Evolutionary conservation across 495 filamentous ascomycete species (phyloP).

Genomic region (Penicillium malachiteum): DNA sequence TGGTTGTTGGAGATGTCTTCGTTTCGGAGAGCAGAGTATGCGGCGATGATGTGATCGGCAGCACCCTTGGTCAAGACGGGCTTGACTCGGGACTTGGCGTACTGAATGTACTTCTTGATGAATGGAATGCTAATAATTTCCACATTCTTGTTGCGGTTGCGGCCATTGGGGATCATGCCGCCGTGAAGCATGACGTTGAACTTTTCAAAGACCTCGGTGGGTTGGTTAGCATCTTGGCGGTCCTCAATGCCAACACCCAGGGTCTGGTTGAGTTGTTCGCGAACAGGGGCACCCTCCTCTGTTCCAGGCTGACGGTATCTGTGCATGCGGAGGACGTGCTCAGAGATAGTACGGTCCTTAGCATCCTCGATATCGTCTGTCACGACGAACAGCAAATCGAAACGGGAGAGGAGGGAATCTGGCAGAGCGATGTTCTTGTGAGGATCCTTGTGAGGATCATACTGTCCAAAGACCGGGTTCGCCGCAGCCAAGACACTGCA

Average conservation of each 20-base stretch:
- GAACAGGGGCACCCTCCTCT: constrained; percentile 93
- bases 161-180: constrained; percentile 74
- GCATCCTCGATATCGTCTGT: constrained; percentile 97
- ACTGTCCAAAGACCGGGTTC: constrained; percentile 97
- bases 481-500: constrained; percentile 97
- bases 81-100: constrained; percentile 90
- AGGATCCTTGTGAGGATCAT: constrained; percentile 97
- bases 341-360: constrained; percentile 85
- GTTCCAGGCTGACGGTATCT: constrained; percentile 90
- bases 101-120: constrained; percentile 99
- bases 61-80: constrained; percentile 90
- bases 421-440: constrained; percentile 98
- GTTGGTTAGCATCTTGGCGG: constrained; percentile 66
- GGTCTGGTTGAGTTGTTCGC: constrained; percentile 80
- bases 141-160: constrained; percentile 68
- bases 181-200: constrained; percentile 95
- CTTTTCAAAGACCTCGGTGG: constrained; percentile 93
- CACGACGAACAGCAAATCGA: constrained; percentile 96
- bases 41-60: constrained; percentile 84
- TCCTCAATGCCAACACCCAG: constrained; percentile 86
- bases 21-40: constrained; percentile 93
- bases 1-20: constrained; percentile 95
- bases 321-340: constrained; percentile 97
- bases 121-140: constrained; percentile 98
- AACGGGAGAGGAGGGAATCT: constrained; percentile 96